Conservation (phyloP, 768 basidiomycete species). For the Leccinum disarticulatum region DNA sequence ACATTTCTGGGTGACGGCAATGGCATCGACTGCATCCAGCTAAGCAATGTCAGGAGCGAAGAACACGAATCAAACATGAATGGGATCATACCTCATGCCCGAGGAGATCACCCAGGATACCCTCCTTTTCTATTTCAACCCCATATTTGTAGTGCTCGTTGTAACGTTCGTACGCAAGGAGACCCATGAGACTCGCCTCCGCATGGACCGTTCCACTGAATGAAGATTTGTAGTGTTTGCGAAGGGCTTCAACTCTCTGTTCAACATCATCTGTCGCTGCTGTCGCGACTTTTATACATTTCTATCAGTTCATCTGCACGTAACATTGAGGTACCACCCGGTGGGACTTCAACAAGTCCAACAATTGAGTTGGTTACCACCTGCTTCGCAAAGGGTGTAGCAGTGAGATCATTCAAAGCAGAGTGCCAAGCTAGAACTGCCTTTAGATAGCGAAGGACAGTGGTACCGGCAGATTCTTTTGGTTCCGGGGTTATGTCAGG, state of each 20-base stretch:
- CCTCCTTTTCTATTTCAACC: background rate
- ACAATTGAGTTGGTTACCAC: background rate
- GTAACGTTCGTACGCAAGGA: background rate
- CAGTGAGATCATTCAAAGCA: background rate
- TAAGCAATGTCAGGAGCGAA: background rate
- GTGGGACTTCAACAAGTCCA: background rate
- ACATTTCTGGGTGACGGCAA: background rate
- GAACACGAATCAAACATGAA: background rate
- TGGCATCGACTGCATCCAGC: background rate
- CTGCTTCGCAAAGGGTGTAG: background rate
- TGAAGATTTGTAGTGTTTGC: background rate
- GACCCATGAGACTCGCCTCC: background rate
- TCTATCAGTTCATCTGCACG: background rate
- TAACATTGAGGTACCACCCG: background rate
- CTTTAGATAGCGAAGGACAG: background rate
- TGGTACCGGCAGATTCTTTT: background rate
- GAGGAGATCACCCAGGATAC: background rate
- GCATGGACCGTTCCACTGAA: background rate
- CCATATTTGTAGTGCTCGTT: background rate
- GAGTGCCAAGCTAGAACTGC: background rate
- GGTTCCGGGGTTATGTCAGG: background rate
- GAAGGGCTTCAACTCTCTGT: background rate
- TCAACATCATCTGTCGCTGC: background rate
- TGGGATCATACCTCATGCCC: background rate
- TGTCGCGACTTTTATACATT: background rate